Evolutionary conservation across 192 early-diverging fungal genomes (phyloP).

Genomic region (Pecoramyces ruminantium): DNA sequence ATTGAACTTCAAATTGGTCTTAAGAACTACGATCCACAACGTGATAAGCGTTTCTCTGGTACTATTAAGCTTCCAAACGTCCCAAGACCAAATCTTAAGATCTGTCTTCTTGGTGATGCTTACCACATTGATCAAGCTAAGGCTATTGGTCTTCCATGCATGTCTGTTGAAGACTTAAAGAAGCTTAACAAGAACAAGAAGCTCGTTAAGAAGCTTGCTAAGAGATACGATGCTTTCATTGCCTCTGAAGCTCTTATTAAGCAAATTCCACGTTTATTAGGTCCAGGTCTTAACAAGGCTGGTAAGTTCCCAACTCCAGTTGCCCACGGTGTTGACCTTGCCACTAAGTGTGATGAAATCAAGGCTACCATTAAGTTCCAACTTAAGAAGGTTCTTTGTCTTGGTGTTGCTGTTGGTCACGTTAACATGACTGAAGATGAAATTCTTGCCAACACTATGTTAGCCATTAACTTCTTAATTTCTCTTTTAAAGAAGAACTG

Average conservation of each 20-base stretch:
- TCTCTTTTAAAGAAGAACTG: constrained; percentile 97
- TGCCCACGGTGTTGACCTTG: constrained; percentile 70
- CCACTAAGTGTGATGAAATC: constrained; percentile 78
- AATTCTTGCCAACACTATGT: constrained; percentile 89
- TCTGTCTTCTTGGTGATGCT: constrained; percentile 91
- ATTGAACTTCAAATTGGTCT: constrained; percentile 96
- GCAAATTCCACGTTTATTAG: constrained; percentile 96
- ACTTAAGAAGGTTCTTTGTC: constrained; percentile 96
- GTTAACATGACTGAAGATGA: constrained; percentile 88
- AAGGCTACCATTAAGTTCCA: constrained; percentile 99
- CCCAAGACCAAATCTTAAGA: constrained; percentile 85
- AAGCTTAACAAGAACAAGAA: constrained; percentile 99
- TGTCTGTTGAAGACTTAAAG: constrained; percentile 95
- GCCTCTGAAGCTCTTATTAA: constrained; percentile 95
- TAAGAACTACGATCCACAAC: constrained; percentile 99
- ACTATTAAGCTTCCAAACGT: constrained; percentile 86
- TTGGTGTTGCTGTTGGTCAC: constrained; percentile 92
- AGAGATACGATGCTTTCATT: constrained; percentile 95
- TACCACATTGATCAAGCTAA: constrained; percentile 92
- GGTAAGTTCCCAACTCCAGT: constrained; percentile 98
- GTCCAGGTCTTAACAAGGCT: constrained; percentile 94
- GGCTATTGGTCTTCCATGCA: constrained; percentile 69
- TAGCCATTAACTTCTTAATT: constrained; percentile 95
- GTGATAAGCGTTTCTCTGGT: constrained; percentile 99
- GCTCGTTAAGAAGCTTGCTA: constrained; percentile 97